Evolutionary conservation across 1,139 yeast genomes (phyloP).

Genomic region (Suhomyces kunorum): DNA sequence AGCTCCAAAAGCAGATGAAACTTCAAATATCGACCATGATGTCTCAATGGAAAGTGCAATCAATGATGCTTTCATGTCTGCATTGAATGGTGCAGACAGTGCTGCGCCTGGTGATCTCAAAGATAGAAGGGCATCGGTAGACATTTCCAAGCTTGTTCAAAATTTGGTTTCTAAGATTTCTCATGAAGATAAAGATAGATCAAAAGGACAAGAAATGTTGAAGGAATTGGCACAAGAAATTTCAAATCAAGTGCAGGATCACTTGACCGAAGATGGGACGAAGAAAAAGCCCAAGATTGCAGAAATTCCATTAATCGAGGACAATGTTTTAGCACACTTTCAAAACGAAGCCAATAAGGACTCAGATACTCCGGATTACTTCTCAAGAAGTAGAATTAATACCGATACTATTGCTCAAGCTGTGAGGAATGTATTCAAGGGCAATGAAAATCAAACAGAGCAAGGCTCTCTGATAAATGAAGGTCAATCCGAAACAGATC

Average conservation of each 20-base stretch:
- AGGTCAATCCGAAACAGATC: slow-evolving; percentile 34
- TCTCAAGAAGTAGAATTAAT: slow-evolving; percentile 3
- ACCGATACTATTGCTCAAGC: slow-evolving; percentile 28
- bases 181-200: slow-evolving; percentile 11
- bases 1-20: not conserved
- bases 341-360: slow-evolving; percentile 39
- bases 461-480: too few species aligned
- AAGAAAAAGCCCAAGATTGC: slow-evolving; percentile 15
- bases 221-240: slow-evolving; percentile 38
- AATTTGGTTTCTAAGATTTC: slow-evolving; percentile 25
- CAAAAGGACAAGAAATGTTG: slow-evolving; percentile 24
- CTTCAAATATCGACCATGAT: slow-evolving; percentile 11
- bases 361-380: not conserved
- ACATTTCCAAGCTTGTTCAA: slow-evolving; percentile 26
- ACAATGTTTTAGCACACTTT: slow-evolving; percentile 40
- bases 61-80: slow-evolving; percentile 37
- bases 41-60: slow-evolving; percentile 34
- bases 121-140: slow-evolving; percentile 13
- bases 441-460: slow-evolving; percentile 1
- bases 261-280: slow-evolving; percentile 17
- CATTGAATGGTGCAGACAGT: slow-evolving; percentile 16
- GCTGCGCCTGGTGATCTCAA: not conserved
- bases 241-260: slow-evolving; percentile 37
- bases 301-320: slow-evolving; percentile 41
- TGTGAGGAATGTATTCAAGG: slow-evolving; percentile 26